Evolutionary conservation across 306 rosid genomes (phyloP), one percentile per base, ranked within the genome.

Genomic region (Medicago arabica): DNA sequence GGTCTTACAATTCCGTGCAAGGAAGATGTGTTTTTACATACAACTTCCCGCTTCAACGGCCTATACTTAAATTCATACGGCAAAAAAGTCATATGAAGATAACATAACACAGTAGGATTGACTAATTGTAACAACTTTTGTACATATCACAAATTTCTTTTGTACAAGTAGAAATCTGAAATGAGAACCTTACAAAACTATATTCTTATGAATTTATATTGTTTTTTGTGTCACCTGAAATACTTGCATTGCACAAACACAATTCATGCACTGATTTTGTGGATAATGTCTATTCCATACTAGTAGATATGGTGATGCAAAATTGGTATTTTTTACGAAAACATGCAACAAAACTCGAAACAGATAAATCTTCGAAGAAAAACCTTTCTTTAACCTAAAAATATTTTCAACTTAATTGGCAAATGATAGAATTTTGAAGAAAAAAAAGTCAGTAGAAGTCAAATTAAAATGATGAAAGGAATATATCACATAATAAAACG

Each of bases 1-100:
- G 87, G 87, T 34, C 74, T 86, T 57, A 85, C 89, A 36, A 83
- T 85, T 51, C 88, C 87, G 7, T 86, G 87, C 84, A 70, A 73
- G 17, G 85, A 89, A 58, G 75, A 82, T n/a, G 6, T 80, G 16
- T 86, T 86, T 82, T 41, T 70, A 17, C 54, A 75, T 16, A 55
- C 84, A 65, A 68, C 71, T 59, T 84, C 89, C 15, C 3, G 43
- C 51, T 40, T 85, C 59, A 76, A 59, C 11, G 2, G 21, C 13
- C 38, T 11, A 49, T 83, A 71, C 41, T 9, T 64, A 39, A 39
- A 15, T 31, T 16, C 71, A 68, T 49, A 21, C 18, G 7, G 15
- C 23, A 31, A 16, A 54, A 55, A 5, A 65, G 14, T 13, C 61
- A 39, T 10, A 41, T 51, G 18, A 5, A 6, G 17, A 39, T 51